Base-by-base conservation (phyloP, 768 basidiomycete species). In the Rhizopogon vesiculosus region DNA sequence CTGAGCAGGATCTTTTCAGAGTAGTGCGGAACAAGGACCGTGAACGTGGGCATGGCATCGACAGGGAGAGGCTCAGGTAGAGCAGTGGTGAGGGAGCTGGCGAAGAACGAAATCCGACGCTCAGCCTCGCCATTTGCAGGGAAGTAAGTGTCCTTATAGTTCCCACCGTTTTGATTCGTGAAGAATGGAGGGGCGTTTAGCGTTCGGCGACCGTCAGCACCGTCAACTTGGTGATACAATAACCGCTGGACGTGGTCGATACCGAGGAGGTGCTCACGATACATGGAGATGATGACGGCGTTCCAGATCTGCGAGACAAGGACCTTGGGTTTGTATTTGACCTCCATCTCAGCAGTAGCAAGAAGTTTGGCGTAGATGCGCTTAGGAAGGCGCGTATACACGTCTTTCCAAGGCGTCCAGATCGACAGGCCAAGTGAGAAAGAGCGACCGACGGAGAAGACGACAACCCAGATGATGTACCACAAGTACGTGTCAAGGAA, bases 291-390 rank as follows among this genome's bases (percentile, higher is more conserved):
- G 72, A 99, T 96, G 73, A 98, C 81, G 44, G 97, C 97, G 70
- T 99, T 99, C 97, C 97, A 99, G 31, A 99, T 88, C 74, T 99
- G 97, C 18, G 95, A 98, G 41, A 99, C 97, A 31, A 99, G 82
- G 53, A 99, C 93, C 80, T 99, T 99, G 56, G 97, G 97, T 74
- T 98, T 98, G 78, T 98, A 99, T 73, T 98, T 98, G 72, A 97
- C 85, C 69, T 99, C 97, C 97, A 98, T 98, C 66, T 98, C 96
- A 2, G 81, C 84, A 0, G 96, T 98, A 18, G 97, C 93, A 54
- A 99, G 76, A 31, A 99, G 73, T 76, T 99, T 99, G 61, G 96
- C 94, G 70, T 97, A 99, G 59, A 99, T 98, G 44, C 97, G 82
- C 79, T 98, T 99, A 7, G 97, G 97, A 65, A 99, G 77, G 52